These are phyloP conservation scores for Kokia cookei DNA, from an alignment of 441 rosid genomes.

Conservation along the genomic window DNA sequence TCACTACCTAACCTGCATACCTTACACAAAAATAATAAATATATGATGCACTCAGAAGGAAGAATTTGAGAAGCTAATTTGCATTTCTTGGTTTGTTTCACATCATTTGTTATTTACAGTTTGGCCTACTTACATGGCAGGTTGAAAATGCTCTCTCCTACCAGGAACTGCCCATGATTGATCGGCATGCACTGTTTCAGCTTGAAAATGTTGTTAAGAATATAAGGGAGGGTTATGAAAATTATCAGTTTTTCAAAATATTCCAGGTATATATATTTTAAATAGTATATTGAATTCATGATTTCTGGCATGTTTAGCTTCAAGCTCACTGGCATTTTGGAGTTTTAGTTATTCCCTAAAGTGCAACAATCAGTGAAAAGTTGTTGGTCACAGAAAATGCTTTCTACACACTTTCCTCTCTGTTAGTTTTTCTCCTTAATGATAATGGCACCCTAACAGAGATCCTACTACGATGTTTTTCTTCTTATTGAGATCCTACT, in stretches of 20 bases:
- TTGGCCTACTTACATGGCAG: slow-evolving; percentile 32
- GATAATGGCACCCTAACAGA: not conserved
- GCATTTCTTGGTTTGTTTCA: not conserved
- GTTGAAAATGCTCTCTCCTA: slow-evolving; percentile 65
- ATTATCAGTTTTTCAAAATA: slow-evolving; percentile 86
- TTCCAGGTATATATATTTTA: slow-evolving; percentile 58
- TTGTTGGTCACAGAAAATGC: not conserved
- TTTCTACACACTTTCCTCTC: not conserved
- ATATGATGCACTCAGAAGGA: not conserved
- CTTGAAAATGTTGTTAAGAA: slow-evolving; percentile 73
- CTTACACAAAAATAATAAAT: not conserved
- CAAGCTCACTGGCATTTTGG: not conserved
- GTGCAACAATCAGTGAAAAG: not conserved
- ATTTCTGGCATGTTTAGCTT: not conserved
- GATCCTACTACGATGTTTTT: not conserved
- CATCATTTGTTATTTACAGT: not conserved
- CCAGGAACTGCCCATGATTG: slow-evolving; percentile 82
- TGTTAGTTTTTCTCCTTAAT: not conserved
- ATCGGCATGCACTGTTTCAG: slow-evolving; percentile 85
- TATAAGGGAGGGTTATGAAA: slow-evolving; percentile 72
- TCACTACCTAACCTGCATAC: not conserved
- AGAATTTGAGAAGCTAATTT: not conserved
- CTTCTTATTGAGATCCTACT: not conserved
- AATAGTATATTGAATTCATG: not conserved
- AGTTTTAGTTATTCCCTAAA: not conserved